Evolutionary conservation across 73 alveolate species (phyloP).

Genomic region (Loxodes magnus): DNA sequence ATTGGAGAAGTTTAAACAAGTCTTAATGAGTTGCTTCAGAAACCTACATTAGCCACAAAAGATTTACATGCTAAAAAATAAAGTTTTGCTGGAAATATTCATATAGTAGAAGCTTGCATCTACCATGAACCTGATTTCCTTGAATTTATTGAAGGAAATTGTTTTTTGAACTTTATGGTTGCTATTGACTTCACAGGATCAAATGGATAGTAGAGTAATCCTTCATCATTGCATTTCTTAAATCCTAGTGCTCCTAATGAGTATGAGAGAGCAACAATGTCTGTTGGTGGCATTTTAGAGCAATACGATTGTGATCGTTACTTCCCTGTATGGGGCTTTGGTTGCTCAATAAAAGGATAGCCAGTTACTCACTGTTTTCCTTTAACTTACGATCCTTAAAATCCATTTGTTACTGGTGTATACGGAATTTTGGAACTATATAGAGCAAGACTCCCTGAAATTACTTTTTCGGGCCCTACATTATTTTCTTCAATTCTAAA

Average conservation of each 20-base stretch:
- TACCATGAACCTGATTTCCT: no score
- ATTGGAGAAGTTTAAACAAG: constrained; percentile 19
- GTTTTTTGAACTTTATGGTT: constrained; percentile 23
- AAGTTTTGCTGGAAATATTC: constrained; percentile 5
- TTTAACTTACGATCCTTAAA: constrained; percentile 42
- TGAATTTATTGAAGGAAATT: constrained; percentile 19
- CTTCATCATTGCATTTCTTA: constrained; percentile 30
- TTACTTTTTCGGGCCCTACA: constrained; percentile 72
- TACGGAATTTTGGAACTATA: constrained; percentile 47
- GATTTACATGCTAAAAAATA: neutral
- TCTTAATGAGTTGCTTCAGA: constrained; percentile 9
- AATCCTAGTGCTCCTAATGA: constrained; percentile 32
- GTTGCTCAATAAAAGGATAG: constrained; percentile 31
- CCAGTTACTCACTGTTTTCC: constrained; percentile 74
- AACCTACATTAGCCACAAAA: neutral
- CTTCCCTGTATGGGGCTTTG: constrained; percentile 90
- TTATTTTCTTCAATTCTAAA: constrained; percentile 41
- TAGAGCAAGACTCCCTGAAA: constrained; percentile 24
- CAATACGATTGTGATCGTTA: constrained; percentile 59
- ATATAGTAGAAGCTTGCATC: constrained; percentile 6
- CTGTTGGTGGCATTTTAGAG: constrained; percentile 61
- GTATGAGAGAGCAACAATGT: constrained; percentile 64
- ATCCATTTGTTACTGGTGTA: constrained; percentile 53
- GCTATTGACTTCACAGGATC: constrained; percentile 90
- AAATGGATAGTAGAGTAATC: constrained; percentile 55